Evolutionary conservation across 1,284 basidiomycete species (phyloP).

Genomic region (Termitomyces sp.): DNA sequence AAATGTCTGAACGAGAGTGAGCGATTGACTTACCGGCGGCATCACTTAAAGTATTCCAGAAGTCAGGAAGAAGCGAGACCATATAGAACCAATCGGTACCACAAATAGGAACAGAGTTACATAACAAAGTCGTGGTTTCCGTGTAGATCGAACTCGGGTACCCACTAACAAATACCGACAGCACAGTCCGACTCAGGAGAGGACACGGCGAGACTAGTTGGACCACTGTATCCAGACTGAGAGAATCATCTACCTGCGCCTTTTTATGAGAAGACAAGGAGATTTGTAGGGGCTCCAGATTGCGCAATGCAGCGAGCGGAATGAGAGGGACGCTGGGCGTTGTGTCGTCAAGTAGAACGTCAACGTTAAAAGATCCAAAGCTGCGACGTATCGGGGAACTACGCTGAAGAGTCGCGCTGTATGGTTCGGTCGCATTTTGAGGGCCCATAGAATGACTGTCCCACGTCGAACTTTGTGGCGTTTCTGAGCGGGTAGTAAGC

Average conservation of each 20-base stretch:
- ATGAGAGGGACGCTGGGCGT: slow-evolving; percentile 1
- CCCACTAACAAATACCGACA: slow-evolving; percentile 26
- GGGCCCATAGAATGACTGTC: background rate
- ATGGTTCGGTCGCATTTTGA: background rate
- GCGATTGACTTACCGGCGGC: slow-evolving; percentile 21
- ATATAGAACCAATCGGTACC: slow-evolving; percentile 30
- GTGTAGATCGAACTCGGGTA: slow-evolving; percentile 23
- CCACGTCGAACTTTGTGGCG: background rate
- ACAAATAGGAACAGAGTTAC: slow-evolving; percentile 24
- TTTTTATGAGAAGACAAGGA: slow-evolving; percentile 3
- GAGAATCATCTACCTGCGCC: slow-evolving; percentile 2
- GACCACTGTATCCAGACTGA: slow-evolving; percentile 20
- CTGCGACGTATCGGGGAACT: background rate
- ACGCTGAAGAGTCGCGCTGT: too few relatives aligned
- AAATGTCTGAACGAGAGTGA: background rate
- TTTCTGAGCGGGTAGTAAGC: background rate
- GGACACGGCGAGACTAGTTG: slow-evolving; percentile 26
- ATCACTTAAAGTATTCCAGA: slow-evolving; percentile 29
- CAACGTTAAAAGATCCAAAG: background rate
- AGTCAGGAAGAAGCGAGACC: slow-evolving; percentile 26
- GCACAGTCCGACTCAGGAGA: slow-evolving; percentile 24
- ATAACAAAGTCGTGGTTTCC: slow-evolving; percentile 24
- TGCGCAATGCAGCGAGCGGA: background rate
- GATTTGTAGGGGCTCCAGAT: slow-evolving; percentile 8
- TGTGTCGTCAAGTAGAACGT: slow-evolving; percentile 3